Conservation (phyloP, 2,329 filamentous ascomycete species). For the Penicillium brevicompactum region DNA sequence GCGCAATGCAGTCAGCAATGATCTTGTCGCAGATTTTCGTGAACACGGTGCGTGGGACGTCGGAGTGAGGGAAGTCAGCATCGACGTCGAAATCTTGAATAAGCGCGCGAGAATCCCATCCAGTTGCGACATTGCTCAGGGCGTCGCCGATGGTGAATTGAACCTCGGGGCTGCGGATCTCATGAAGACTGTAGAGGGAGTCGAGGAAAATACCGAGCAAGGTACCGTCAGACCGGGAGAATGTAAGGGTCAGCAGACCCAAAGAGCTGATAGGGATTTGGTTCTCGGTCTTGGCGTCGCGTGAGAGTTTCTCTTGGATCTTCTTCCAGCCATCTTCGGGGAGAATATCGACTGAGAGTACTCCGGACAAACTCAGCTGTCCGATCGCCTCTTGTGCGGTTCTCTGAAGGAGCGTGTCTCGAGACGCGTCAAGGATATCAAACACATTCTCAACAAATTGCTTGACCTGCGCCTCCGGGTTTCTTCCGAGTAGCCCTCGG, state of each 20-base stretch:
- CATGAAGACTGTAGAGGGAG: conserved; percentile 74
- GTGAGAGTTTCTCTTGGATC: conserved; percentile 64
- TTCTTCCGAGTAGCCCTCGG: conserved; percentile 41
- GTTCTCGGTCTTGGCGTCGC: conserved; percentile 75
- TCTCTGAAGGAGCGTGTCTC: conserved; percentile 60
- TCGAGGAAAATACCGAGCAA: conserved; percentile 58
- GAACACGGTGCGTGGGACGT: conserved; percentile 46
- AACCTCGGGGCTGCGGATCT: conserved; percentile 80
- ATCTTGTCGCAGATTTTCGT: conserved; percentile 68
- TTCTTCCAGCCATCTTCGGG: conserved; percentile 39
- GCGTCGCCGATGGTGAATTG: conserved; percentile 92
- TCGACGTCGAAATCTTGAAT: conserved; percentile 76
- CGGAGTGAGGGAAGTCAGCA: conserved; percentile 46
- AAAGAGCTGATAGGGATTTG: conserved; percentile 80
- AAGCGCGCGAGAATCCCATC: conserved; percentile 82
- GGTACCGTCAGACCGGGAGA: conserved; percentile 36
- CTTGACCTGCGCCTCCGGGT: conserved; percentile 42
- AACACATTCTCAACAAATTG: conserved; percentile 50
- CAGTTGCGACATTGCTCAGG: conserved; percentile 72
- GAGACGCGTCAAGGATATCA: conserved; percentile 55
- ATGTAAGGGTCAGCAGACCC: conserved; percentile 70
- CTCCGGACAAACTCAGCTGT: conserved; percentile 62
- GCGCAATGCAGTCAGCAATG: conserved; percentile 74
- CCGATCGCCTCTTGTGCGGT: conserved; percentile 61
- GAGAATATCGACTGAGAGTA: conserved; percentile 45